Percentiles rank a stretch among this genome's conserved stretches.
Evolutionary conservation across 176 grass and related monocot species (phyloP).

Genomic region (Oryza brachyantha): DNA sequence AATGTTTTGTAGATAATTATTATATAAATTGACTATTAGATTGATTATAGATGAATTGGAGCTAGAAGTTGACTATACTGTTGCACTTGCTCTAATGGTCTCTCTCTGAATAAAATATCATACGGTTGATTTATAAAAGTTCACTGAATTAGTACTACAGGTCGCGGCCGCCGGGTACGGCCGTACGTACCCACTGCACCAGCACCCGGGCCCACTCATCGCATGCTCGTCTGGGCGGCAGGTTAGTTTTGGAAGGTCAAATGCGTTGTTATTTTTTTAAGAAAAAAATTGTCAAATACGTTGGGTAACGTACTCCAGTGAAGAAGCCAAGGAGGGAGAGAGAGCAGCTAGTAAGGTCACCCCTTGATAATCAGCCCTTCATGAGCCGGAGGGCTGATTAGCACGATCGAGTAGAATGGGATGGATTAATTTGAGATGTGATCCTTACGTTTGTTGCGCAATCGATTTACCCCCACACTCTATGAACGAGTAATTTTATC

Average conservation of each 20-base stretch:
- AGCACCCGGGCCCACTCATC: too few species aligned
- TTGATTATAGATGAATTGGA: too few species aligned
- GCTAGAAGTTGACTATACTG: too few species aligned
- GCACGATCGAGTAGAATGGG: not conserved
- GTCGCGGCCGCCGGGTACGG: slow-evolving; percentile 24
- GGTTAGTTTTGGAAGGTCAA: slow-evolving; percentile 28
- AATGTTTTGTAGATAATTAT: too few species aligned
- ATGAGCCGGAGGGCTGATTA: not conserved
- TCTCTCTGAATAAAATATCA: not conserved
- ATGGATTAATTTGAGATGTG: not conserved
- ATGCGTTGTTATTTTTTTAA: too few species aligned
- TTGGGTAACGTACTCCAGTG: not conserved
- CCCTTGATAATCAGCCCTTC: not conserved
- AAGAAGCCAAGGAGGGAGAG: not conserved
- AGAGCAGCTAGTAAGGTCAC: not conserved
- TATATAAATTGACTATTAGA: too few species aligned
- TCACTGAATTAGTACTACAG: not conserved
- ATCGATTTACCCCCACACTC: too few species aligned
- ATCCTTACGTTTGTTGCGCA: not conserved
- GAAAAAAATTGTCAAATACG: slow-evolving; percentile 36
- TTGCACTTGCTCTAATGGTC: too few species aligned
- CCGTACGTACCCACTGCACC: slow-evolving; percentile 44
- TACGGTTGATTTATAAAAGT: not conserved
- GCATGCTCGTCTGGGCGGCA: slow-evolving; percentile 9
- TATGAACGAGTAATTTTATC: too few species aligned